Percentiles rank a stretch among this genome's conserved stretches.
phyloP scores from a whole-genome alignment of 352 stramenopile genomes.

The Phytophthora cactorum region DNA sequence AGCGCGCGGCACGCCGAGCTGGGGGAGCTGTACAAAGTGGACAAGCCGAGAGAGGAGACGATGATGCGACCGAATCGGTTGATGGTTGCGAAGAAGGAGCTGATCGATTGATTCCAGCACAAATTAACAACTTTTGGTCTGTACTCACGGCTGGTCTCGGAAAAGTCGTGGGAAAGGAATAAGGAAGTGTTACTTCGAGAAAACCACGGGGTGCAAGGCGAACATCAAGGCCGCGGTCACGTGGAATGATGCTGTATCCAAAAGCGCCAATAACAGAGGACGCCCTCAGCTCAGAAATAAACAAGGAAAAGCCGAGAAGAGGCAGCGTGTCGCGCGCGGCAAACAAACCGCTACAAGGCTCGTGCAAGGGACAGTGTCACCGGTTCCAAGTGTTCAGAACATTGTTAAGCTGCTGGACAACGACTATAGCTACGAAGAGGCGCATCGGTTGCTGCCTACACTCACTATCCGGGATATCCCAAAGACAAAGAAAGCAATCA shows the following conservation, averaged over 20 bases:
- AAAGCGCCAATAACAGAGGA: background rate
- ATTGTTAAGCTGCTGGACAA: constrained; percentile 2
- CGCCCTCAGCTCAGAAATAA: constrained; percentile 4
- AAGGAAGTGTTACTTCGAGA: background rate
- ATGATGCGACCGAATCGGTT: background rate
- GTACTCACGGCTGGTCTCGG: background rate
- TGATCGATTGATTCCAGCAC: background rate
- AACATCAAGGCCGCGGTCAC: background rate
- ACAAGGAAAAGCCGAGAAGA: background rate
- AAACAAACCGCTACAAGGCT: constrained; percentile 1
- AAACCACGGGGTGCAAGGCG: background rate
- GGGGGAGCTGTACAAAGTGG: too few species aligned
- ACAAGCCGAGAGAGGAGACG: too few species aligned
- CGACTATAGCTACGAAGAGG: background rate
- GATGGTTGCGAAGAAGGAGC: background rate
- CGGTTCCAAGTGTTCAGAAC: constrained; percentile 4
- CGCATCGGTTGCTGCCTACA: background rate
- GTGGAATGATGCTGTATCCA: background rate
- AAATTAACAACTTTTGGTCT: background rate
- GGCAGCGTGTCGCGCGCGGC: background rate
- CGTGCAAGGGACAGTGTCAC: constrained; percentile 4
- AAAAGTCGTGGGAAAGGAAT: background rate
- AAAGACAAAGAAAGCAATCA: constrained; percentile 6
- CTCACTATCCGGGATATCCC: background rate
- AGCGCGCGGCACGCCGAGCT: background rate